phyloP scores from a whole-genome alignment of 2,329 filamentous ascomycete species.

The Cordyceps militaris region DNA sequence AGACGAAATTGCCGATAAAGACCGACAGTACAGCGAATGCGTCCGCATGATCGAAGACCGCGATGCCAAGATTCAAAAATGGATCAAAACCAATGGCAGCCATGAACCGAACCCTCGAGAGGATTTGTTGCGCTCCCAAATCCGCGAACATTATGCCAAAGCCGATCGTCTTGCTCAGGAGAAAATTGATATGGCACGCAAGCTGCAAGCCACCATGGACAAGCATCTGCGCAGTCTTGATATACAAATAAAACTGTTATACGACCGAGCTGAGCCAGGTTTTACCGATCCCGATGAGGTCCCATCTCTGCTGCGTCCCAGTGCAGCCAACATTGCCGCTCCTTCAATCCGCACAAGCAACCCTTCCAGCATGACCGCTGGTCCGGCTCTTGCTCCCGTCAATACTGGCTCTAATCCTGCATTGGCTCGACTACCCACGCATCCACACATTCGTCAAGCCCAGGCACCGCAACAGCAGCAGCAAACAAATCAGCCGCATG shows the following conservation, averaged over 20 bases:
- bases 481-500: slow-evolving; percentile 23
- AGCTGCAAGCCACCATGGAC: slow-evolving; percentile 52
- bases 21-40: slow-evolving; percentile 63
- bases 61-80: slow-evolving; percentile 72
- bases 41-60: slow-evolving; percentile 62
- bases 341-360: slow-evolving; percentile 37
- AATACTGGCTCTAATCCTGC: slow-evolving; percentile 33
- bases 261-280: slow-evolving; percentile 54
- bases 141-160: slow-evolving; percentile 60
- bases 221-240: slow-evolving; percentile 59
- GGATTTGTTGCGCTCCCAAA: slow-evolving; percentile 56
- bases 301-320: slow-evolving; percentile 54
- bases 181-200: slow-evolving; percentile 64
- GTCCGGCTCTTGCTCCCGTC: slow-evolving; percentile 18
- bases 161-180: slow-evolving; percentile 67
- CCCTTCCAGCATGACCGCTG: slow-evolving; percentile 28
- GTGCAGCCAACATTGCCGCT: slow-evolving; percentile 43
- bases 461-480: slow-evolving; percentile 37
- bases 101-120: slow-evolving; percentile 70
- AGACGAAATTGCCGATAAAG: slow-evolving; percentile 76
- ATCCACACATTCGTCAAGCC: slow-evolving; percentile 40
- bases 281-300: slow-evolving; percentile 57
- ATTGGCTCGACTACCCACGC: slow-evolving; percentile 36
- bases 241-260: slow-evolving; percentile 52
- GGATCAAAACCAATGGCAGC: slow-evolving; percentile 70